Evolutionary conservation across 306 rosid genomes (phyloP), one percentile per base, ranked within the genome.

Genomic region (Mimosa bimucronata): DNA sequence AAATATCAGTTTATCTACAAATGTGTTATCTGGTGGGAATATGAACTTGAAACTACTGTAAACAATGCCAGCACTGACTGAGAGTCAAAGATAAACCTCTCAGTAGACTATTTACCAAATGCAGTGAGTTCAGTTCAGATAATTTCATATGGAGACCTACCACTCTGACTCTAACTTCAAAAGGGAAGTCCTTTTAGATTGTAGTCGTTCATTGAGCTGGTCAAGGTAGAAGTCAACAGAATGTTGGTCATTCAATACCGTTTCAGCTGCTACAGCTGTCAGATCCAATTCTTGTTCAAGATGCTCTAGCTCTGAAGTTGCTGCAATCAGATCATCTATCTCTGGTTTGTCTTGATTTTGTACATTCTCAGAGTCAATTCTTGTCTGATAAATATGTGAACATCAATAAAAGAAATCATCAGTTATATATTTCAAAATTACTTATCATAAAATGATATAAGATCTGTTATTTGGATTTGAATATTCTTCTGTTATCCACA

Each of bases 261-360:
- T 84, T 77, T 79, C 83, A 30, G 85, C 85, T 48, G 89, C 93
- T 45, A 78, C 89, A 66, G 81, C 87, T 78, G 92, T 77, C 80
- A 86, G 74, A 64, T 85, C 87, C 73, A 92, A 67, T 83, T 94
- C 97, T 77, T 37, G 82, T 55, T 87, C 92, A 84, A 91, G 97
- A 82, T 79, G 86, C 76, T 81, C 84, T 55, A 91, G 66, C 74
- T 89, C 88, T n/a, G 86, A 83, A 75, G 84, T 66, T 74, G 81
- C 76, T 53, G 69, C 77, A 75, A 48, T 61, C 55, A 80, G 78
- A 73, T 82, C 91, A 79, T 80, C 90, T 45, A 67, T 1, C 37
- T 79, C 77, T 76, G 75, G 57, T 64, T 88, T 87, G 79, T 87
- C 91, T 81, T 81, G 84, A 86, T 68, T 77, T 83, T 75, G 85